Percentiles rank a stretch among this genome's conserved stretches.
phyloP scores from a whole-genome alignment of 495 filamentous ascomycete species.

The Parmelia sp. region DNA sequence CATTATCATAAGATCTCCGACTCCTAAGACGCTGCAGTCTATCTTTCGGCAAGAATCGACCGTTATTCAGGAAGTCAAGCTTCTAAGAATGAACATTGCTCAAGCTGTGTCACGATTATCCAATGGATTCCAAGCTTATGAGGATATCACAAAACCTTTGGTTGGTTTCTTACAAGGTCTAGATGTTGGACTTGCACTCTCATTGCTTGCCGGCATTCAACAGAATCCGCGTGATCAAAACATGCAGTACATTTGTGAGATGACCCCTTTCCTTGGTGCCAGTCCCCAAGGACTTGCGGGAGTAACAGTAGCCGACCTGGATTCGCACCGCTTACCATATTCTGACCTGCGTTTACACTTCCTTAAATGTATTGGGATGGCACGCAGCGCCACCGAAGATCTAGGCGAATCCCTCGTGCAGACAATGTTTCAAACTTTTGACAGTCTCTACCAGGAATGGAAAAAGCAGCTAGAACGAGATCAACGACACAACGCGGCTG shows the following conservation, averaged over 20 bases:
- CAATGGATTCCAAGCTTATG: slow-evolving; percentile 64
- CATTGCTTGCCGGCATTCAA: slow-evolving; percentile 30
- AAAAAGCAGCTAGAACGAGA: slow-evolving; percentile 64
- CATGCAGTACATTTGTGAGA: slow-evolving; percentile 37
- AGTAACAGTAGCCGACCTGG: slow-evolving; percentile 34
- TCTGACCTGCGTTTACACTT: slow-evolving; percentile 31
- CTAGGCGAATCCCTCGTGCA: background rate
- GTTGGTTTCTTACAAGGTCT: slow-evolving; percentile 77
- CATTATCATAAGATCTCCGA: slow-evolving; percentile 52
- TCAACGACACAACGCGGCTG: slow-evolving; percentile 61
- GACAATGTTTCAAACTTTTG: slow-evolving; percentile 45
- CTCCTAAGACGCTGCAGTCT: background rate
- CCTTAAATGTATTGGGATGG: slow-evolving; percentile 25
- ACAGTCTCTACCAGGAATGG: slow-evolving; percentile 71
- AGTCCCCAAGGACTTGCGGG: slow-evolving; percentile 18
- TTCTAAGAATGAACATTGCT: slow-evolving; percentile 65
- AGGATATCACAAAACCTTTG: slow-evolving; percentile 73
- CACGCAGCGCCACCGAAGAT: slow-evolving; percentile 10
- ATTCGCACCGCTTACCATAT: slow-evolving; percentile 11
- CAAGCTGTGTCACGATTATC: slow-evolving; percentile 61
- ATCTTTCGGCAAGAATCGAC: slow-evolving; percentile 17
- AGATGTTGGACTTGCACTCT: slow-evolving; percentile 65
- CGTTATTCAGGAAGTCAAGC: slow-evolving; percentile 42
- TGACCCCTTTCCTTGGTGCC: slow-evolving; percentile 61
- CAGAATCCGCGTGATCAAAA: slow-evolving; percentile 25